phyloP scores from a whole-genome alignment of 495 filamentous ascomycete genomes.

The Hypomontagnella monticulosa region DNA sequence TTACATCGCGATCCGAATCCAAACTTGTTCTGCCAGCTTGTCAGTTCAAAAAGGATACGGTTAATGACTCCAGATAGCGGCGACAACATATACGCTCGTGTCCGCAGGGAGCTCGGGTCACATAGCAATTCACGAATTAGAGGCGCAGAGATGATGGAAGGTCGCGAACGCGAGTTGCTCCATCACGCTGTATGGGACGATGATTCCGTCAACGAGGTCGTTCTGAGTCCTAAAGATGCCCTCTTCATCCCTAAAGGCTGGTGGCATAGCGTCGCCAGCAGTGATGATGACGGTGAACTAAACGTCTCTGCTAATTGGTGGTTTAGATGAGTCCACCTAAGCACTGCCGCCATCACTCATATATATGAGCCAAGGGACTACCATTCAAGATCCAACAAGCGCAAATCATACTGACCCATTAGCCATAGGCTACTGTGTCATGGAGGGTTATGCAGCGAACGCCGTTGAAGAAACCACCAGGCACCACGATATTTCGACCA shows the following conservation, averaged over 20 bases:
- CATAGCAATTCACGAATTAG: conserved; percentile 66
- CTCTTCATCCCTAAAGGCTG: conserved; percentile 91
- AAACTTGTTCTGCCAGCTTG: conserved; percentile 89
- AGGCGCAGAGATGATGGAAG: conserved; percentile 94
- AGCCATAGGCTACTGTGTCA: no score
- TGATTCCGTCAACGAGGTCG: conserved; percentile 55
- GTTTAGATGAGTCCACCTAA: conserved; percentile 62
- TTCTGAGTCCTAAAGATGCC: conserved; percentile 72
- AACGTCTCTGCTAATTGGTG: conserved; percentile 86
- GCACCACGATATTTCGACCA: no score
- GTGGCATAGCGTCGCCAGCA: conserved; percentile 93
- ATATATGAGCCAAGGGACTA: no score
- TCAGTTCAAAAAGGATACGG: conserved; percentile 76
- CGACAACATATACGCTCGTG: conserved; percentile 64
- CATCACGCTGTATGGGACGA: conserved; percentile 76
- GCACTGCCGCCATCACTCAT: no score
- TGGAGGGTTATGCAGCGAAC: no score
- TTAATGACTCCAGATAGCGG: conserved; percentile 72
- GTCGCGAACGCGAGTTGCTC: conserved; percentile 70
- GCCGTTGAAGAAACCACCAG: no score
- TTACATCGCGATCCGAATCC: conserved; percentile 94
- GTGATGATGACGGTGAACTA: conserved; percentile 44
- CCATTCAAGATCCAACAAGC: no score
- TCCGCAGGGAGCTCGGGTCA: conserved; percentile 60
- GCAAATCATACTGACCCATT: no score